Evolutionary conservation across 2,329 filamentous ascomycete species (phyloP).

Genomic region (Colletotrichum costaricense): DNA sequence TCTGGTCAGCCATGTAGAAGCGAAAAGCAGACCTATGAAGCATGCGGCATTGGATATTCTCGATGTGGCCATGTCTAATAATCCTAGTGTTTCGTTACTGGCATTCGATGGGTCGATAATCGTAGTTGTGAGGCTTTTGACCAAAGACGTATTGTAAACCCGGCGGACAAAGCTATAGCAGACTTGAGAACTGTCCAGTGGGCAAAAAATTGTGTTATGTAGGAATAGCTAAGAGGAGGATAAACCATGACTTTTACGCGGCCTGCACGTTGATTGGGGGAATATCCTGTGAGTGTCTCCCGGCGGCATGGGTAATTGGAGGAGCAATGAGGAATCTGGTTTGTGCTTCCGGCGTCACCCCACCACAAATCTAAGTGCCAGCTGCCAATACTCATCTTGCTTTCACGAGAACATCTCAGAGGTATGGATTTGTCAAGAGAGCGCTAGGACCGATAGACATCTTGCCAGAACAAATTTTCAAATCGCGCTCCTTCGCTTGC

Average conservation of each 20-base stretch:
- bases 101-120: not conserved
- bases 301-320: not conserved
- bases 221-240: not conserved
- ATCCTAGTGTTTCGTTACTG: not conserved
- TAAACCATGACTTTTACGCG: not conserved
- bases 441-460: too few relatives aligned
- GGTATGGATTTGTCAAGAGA: too few relatives aligned
- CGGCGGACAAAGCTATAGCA: too few relatives aligned
- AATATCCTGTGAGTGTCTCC: not conserved
- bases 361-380: too few relatives aligned
- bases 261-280: not conserved
- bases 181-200: too few relatives aligned
- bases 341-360: not conserved
- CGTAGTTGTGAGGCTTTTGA: too few relatives aligned
- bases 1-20: not conserved
- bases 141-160: too few relatives aligned
- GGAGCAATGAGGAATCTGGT: not conserved
- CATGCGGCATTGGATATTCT: too few relatives aligned
- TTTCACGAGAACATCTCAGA: too few relatives aligned
- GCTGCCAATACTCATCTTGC: not conserved
- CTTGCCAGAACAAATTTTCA: too few relatives aligned
- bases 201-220: not conserved
- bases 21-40: not conserved
- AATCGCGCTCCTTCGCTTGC: too few relatives aligned
- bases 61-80: not conserved